These are phyloP conservation scores for Galeopsis tetrahit DNA, from an alignment of 257 asterid species.

Conservation along the genomic window DNA sequence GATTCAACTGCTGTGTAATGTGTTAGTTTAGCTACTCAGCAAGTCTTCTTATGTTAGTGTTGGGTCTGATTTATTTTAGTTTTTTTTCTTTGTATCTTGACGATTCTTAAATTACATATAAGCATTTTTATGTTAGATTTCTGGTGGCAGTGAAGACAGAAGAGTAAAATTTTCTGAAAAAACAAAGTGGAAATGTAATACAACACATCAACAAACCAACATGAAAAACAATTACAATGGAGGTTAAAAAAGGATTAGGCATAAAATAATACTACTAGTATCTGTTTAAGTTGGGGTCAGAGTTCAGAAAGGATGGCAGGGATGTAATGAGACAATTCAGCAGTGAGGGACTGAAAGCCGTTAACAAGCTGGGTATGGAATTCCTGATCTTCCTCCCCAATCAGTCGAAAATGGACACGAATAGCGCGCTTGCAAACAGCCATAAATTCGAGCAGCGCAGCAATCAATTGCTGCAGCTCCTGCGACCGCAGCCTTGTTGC, in stretches of 20 bases:
- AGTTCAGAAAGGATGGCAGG: conserved; percentile 99
- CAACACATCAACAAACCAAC: not conserved
- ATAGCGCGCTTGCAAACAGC: conserved; percentile 99
- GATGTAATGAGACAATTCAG: conserved; percentile 96
- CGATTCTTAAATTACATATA: not conserved
- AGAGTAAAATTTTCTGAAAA: not conserved
- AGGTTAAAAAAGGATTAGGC: too few relatives aligned
- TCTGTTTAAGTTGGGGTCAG: conserved; percentile 31
- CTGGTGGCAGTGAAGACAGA: not conserved
- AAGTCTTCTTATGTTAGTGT: too few relatives aligned
- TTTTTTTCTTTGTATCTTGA: not conserved
- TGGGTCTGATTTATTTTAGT: too few relatives aligned
- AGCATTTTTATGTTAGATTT: not conserved
- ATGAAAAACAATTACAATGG: not conserved
- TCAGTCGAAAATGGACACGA: conserved; percentile 89
- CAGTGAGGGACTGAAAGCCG: conserved; percentile 98
- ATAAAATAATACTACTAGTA: too few relatives aligned
- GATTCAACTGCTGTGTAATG: not conserved
- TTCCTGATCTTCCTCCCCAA: conserved; percentile 98
- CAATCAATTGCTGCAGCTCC: conserved; percentile 94
- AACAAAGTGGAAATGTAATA: conserved; percentile 1
- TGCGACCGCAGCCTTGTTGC: conserved; percentile 98
- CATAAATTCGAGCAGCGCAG: conserved; percentile 97
- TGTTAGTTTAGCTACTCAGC: too few relatives aligned
- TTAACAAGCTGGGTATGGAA: conserved; percentile 97